Base-by-base conservation (phyloP, 2,329 filamentous ascomycete genomes). In the Botrytis aclada region DNA sequence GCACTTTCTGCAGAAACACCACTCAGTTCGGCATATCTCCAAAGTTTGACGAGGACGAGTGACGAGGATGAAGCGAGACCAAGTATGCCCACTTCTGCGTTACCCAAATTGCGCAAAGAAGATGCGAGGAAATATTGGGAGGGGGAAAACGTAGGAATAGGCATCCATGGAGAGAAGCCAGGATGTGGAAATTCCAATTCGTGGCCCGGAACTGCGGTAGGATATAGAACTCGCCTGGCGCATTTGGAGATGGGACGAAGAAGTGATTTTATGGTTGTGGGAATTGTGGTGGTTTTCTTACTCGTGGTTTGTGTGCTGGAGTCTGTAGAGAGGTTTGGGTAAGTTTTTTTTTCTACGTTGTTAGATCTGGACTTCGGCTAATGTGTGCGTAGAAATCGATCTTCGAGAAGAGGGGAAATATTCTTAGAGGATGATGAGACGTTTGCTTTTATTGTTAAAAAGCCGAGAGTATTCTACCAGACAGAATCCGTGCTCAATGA, bases 251-350 rank as follows among this genome's bases (percentile, higher is more conserved):
- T n/a, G 65, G 43, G 34, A 20, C 54, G 51, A 29, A 71, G 76
- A 29, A 75, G 77, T 47, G 79, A 80, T 74, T 69, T 79, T n/a
- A 64, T 80, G 56, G 77, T 79, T 12, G 78, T 80, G 10, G 78
- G 77, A 1, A 77, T 80, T 39, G 79, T 80, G 37, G 39, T 80
- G 1, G 37, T 79, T 3, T 80, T 80, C 58, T 58, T 80, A 39
- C 58, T 73, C 4, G 74, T 76, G 9, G 78, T 72, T 25, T 67
- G 37, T 58, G 47, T 34, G 2, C 43, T 80, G 1, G 72, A 79
- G 9, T 70, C 74, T 34, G 51, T 78, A 45, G 79, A 80, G 56
- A 74, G 43, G n/a, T 39, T 51, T 69, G 64, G 56, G 71, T 72
- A n/a, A 41, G 71, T 63, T 69, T 41, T 45, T 39, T 20, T 14